Evolutionary conservation across 306 rosid species (phyloP).

Genomic region (Dicorynia guianensis): DNA sequence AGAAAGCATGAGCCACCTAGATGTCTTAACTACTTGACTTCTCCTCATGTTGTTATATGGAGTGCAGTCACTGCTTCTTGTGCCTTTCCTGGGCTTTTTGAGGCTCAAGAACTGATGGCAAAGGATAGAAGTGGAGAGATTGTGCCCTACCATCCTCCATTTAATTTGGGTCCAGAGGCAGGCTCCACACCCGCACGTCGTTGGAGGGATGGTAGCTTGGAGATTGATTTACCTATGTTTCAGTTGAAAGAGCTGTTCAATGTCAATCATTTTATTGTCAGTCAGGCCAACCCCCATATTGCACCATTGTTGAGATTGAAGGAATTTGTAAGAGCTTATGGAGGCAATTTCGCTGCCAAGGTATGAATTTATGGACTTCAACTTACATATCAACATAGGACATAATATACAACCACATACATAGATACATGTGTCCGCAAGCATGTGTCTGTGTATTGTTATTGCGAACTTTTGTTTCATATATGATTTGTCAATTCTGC

Average conservation of each 20-base stretch:
- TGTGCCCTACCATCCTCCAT: conserved; percentile 97
- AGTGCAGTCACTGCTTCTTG: conserved; percentile 99
- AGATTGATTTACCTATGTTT: conserved; percentile 96
- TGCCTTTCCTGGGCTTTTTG: conserved; percentile 97
- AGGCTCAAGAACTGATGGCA: conserved; percentile 99
- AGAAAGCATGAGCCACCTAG: conserved; percentile 99
- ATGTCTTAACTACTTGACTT: conserved; percentile 96
- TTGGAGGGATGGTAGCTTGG: conserved; percentile 99
- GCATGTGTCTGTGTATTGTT: conserved; percentile 6
- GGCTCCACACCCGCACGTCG: conserved; percentile 83
- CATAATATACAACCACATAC: background rate
- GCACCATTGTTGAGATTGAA: conserved; percentile 90
- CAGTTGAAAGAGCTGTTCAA: conserved; percentile 95
- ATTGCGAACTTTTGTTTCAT: conserved; percentile 9
- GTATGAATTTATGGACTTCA: conserved; percentile 50
- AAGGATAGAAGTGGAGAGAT: conserved; percentile 93
- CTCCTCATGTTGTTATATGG: conserved; percentile 99
- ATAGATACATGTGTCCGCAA: background rate
- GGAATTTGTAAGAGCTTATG: conserved; percentile 83
- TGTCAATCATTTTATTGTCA: conserved; percentile 93
- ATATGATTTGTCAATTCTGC: conserved; percentile 9
- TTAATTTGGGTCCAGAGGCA: conserved; percentile 88
- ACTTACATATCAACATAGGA: background rate
- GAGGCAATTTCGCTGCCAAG: conserved; percentile 97
- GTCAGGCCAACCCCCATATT: conserved; percentile 98